Evolutionary conservation across 176 grass and related monocot genomes (phyloP), one percentile per base, ranked within the genome.

Genomic region (Carex myosuroides): DNA sequence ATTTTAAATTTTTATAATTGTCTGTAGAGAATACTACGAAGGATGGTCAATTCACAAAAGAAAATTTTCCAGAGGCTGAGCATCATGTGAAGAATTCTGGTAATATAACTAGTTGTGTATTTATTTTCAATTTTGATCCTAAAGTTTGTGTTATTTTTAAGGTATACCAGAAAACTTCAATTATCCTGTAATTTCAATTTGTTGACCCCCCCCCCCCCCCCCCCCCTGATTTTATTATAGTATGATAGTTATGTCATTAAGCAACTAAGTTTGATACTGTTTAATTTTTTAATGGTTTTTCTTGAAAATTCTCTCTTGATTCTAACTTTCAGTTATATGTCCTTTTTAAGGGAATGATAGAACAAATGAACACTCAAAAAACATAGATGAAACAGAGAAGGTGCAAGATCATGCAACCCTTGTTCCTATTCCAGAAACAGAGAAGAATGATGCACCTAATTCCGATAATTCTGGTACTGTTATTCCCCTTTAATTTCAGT

Each of bases 401-500:
- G 46, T 32, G 42, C 81, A 84, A 14, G 26, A 32, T 33, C 61
- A 71, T 21, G 6, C 79, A 78, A 48, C 62, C 24, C 79, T 80
- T 65, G 58, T 78, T 44, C 78, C 39, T 41, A 73, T 66, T 5
- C 10, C 73, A 13, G 13, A 61, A 85, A 17, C 60, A 8, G 56
- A 87, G 4, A 81, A 71, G 56, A 84, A 8, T 18, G 81, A 88
- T 70, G 73, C 78, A 30, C 5, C 79, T 50, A 30, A 39, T 22
- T 59, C 32, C 81, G 83, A 91, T 85, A 87, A 72, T 72, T 57
- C 57, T 20, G 91, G 93, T 95, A 85, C 4, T 1, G 14, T 79
- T 70, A 41, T 70, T 86, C 70, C 68, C 61, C 60, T 79, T 14
- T 14, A 29, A 13, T 46, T 46, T 30, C 12, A 59, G 14, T 16